These are phyloP conservation scores for Saturnispora gosingensis DNA, from an alignment of 805 yeast genomes.

Conservation along the genomic window DNA sequence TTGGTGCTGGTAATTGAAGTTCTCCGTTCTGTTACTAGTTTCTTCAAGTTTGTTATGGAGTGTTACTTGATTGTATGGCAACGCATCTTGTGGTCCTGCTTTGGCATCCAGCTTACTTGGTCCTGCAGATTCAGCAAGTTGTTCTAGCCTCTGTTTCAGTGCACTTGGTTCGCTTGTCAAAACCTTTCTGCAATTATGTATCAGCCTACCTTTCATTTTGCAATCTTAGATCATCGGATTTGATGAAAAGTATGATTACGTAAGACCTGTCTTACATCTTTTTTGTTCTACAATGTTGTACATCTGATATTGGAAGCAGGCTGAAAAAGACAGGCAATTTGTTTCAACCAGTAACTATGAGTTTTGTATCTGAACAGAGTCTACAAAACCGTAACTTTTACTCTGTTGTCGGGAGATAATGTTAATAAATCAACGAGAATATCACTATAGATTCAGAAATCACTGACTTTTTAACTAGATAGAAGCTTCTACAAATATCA, in stretches of 20 bases:
- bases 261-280: background rate
- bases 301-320: too few species aligned
- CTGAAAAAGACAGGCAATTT: too few species aligned
- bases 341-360: too few species aligned
- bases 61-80: slow-evolving; percentile 15
- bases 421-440: too few species aligned
- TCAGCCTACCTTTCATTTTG: background rate
- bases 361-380: too few species aligned
- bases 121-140: slow-evolving; percentile 34
- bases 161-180: slow-evolving; percentile 14
- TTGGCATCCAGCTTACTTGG: slow-evolving; percentile 28
- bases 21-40: slow-evolving; percentile 18
- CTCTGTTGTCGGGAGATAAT: too few species aligned
- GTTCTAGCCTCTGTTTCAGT: slow-evolving; percentile 31
- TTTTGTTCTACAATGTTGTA: background rate
- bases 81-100: slow-evolving; percentile 26
- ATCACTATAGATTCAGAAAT: too few species aligned
- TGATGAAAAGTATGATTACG: background rate
- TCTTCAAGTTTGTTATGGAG: slow-evolving; percentile 22
- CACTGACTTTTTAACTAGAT: too few species aligned
- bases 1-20: slow-evolving; percentile 33
- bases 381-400: too few species aligned
- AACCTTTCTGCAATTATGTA: background rate
- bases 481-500: too few species aligned
- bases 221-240: background rate